These are phyloP conservation scores for Hyaloscypha hepaticicola DNA, from an alignment of 495 filamentous ascomycete genomes.

Conservation along the genomic window DNA sequence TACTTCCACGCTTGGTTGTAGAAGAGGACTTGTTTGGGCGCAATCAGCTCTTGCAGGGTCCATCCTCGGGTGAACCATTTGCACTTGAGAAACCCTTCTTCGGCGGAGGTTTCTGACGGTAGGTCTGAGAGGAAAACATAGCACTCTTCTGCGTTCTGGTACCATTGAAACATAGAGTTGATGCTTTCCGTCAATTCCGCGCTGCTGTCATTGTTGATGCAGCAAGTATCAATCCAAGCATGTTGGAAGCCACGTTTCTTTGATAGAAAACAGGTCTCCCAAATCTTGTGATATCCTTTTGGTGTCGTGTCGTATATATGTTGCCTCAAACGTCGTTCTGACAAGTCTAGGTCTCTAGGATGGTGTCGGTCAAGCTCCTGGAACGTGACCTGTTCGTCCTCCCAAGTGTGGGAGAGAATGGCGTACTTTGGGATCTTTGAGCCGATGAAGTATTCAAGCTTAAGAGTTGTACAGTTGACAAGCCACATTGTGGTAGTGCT, in stretches of 20 bases:
- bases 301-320: neutral
- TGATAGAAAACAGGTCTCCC: neutral
- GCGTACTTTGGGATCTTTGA: constrained; percentile 11
- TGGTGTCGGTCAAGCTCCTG: neutral
- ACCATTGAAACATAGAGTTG: constrained; percentile 30
- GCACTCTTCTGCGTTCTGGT: constrained; percentile 17
- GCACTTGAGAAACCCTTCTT: constrained; percentile 24
- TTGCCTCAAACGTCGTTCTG: neutral
- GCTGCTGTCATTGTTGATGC: constrained; percentile 29
- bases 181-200: constrained; percentile 24
- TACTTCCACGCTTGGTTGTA: neutral
- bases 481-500: neutral
- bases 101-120: neutral
- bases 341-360: too few species aligned
- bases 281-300: neutral
- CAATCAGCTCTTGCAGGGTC: neutral
- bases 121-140: constrained; percentile 17
- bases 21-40: neutral
- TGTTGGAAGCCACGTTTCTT: constrained; percentile 24
- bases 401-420: constrained; percentile 21
- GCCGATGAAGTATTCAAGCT: neutral
- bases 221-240: constrained; percentile 45
- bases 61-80: neutral
- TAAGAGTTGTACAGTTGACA: neutral
- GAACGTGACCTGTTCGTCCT: constrained; percentile 2